A percentile compares a stretch with the other conserved stretches of the same genome.
phyloP scores from a whole-genome alignment of 805 yeast species.

The Clavispora santaluciae region DNA sequence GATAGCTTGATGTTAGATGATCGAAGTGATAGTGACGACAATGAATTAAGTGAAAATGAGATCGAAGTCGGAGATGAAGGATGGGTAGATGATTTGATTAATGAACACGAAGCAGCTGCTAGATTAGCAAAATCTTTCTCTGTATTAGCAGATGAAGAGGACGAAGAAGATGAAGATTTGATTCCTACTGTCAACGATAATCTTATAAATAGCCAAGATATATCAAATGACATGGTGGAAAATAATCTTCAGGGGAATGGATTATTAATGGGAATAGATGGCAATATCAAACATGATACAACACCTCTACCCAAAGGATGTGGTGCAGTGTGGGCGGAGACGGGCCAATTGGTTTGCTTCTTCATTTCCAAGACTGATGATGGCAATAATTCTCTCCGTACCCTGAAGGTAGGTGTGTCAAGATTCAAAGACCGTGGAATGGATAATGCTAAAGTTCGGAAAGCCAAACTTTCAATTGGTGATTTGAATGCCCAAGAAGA shows the following conservation, averaged over 20 bases:
- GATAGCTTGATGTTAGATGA: constrained; percentile 27
- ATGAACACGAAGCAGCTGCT: constrained; percentile 28
- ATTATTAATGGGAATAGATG: not conserved
- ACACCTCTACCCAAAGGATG: constrained; percentile 92
- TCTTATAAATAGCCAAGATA: constrained; percentile 5
- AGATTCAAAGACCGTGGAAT: constrained; percentile 48
- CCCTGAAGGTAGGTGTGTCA: constrained; percentile 44
- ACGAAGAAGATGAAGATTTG: constrained; percentile 23
- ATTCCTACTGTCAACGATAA: constrained; percentile 38
- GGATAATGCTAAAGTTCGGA: constrained; percentile 24
- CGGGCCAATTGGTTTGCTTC: constrained; percentile 78
- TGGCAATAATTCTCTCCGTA: constrained; percentile 31
- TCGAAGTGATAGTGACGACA: constrained; percentile 10
- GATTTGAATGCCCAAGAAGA: constrained; percentile 1
- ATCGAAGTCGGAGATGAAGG: constrained; percentile 37
- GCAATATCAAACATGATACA: constrained; percentile 43
- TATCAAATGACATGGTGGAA: not conserved
- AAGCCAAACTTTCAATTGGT: constrained; percentile 7
- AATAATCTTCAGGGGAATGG: not conserved
- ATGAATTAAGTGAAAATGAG: constrained; percentile 21
- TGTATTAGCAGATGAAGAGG: constrained; percentile 23
- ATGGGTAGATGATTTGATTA: constrained; percentile 40
- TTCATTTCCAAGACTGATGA: constrained; percentile 51
- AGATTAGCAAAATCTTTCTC: constrained; percentile 17
- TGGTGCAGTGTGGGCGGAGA: constrained; percentile 83